phyloP scores from a whole-genome alignment of 2,329 filamentous ascomycete species.

The Trichoderma gracile region DNA sequence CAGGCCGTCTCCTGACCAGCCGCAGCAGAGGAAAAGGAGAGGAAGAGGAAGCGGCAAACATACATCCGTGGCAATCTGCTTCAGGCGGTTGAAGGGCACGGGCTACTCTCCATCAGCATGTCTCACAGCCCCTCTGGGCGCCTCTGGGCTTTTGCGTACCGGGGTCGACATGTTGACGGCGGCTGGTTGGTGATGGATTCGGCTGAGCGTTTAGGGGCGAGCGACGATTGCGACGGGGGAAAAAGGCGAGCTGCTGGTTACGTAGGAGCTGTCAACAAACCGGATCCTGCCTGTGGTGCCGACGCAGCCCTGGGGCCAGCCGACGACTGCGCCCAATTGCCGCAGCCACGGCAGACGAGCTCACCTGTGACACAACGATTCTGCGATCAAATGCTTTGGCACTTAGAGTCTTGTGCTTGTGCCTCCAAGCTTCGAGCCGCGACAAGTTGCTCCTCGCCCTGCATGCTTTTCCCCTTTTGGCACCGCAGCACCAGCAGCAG shows the following conservation, averaged over 20 bases:
- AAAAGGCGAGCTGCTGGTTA: neutral
- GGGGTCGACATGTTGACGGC: constrained; percentile 43
- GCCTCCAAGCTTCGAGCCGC: constrained; percentile 24
- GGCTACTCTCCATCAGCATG: constrained; percentile 55
- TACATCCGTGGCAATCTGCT: constrained; percentile 84
- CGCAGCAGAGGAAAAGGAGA: neutral
- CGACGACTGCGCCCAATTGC: neutral
- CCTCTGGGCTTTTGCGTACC: constrained; percentile 33
- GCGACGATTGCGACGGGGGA: neutral
- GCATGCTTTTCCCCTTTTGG: constrained; percentile 35
- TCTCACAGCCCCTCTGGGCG: constrained; percentile 7
- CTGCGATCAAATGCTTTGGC: too few species aligned
- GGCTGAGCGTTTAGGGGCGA: constrained; percentile 11
- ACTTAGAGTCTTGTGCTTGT: neutral
- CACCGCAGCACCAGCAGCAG: constrained; percentile 26
- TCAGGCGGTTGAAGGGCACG: constrained; percentile 72
- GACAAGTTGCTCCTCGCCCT: constrained; percentile 29
- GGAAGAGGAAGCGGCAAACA: constrained; percentile 35
- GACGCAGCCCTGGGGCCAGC: neutral
- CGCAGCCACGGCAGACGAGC: constrained; percentile 30
- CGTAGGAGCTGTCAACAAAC: neutral
- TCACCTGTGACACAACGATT: constrained; percentile 16
- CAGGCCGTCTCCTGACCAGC: neutral
- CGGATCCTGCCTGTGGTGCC: neutral
- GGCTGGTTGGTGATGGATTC: constrained; percentile 25